Evolutionary conservation across 2,329 filamentous ascomycete species (phyloP), one percentile per base, ranked within the genome.

Genomic region (Thielaviopsis euricoi): DNA sequence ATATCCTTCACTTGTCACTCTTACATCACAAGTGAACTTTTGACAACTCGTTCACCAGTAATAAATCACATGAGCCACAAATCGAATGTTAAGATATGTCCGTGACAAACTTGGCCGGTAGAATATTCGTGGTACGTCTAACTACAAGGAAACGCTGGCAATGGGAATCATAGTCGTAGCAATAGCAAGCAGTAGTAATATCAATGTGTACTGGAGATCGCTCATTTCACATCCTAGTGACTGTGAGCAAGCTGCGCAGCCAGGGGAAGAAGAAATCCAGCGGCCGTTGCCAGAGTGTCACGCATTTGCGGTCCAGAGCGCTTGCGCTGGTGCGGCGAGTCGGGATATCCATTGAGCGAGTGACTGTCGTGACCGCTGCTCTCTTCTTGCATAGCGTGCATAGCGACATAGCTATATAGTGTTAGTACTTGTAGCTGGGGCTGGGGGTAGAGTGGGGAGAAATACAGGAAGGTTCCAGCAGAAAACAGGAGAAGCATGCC

Each of bases 301-400:
- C 83, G 75, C 75, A 85, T 76, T 65, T 81, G 77, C 17, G 79
- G 79, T 37, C 79, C 77, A 54, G 71, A 71, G 58, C 77, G 70
- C 66, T 78, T 78, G 59, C 76, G 73, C 65, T 79, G 75, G 48
- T 71, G 65, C 17, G 68, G 65, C 2, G 71, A 71, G 21, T 83
- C 80, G 6, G 73, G 65, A 65, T 80, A 81, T 55, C 81, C 77
- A 61, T 83, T 82, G 0, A 69, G 64, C 55, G 73, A 70, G 59
- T 79, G 73, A n/a, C 81, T 74, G 62, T 82, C 76, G 29, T 77
- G 71, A 1, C 71, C 67, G 9, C 71, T 69, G 55, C 75, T 73
- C 22, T 83, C 80, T 66, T 95, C 90, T 67, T 94, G 87, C 89
- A 97, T 95, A 0, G 90, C 89, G 67, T 98, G 93, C 90, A 97